These are phyloP conservation scores for Marvania coccoides DNA, from an alignment of 139 green algal species.

Conservation along the genomic window DNA sequence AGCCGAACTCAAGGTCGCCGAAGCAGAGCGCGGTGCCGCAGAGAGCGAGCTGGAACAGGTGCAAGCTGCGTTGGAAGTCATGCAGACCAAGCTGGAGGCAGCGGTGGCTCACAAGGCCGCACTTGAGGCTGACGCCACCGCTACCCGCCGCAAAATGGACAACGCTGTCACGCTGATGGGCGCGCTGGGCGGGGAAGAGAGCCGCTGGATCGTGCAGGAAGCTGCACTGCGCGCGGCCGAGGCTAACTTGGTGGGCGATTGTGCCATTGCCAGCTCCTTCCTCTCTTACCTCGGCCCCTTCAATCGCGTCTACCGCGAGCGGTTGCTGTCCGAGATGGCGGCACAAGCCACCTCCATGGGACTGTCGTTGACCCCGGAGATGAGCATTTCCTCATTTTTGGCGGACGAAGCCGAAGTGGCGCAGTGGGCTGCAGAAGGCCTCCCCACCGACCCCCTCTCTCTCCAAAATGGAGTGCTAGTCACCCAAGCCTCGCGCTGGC, in stretches of 20 bases:
- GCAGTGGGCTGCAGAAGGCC: constrained; percentile 82
- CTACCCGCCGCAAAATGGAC: constrained; percentile 86
- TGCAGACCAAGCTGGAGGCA: constrained; percentile 87
- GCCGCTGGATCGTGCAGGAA: constrained; percentile 79
- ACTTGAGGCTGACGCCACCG: constrained; percentile 81
- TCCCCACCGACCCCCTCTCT: constrained; percentile 88
- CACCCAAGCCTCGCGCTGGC: constrained; percentile 73
- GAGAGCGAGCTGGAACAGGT: constrained; percentile 84
- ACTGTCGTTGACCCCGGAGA: constrained; percentile 69
- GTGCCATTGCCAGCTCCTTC: constrained; percentile 53
- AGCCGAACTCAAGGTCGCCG: constrained; percentile 73
- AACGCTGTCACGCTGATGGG: constrained; percentile 78
- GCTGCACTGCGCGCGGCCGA: constrained; percentile 81
- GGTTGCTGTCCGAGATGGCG: constrained; percentile 81
- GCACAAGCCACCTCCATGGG: constrained; percentile 56
- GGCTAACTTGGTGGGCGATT: constrained; percentile 66
- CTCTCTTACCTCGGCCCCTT: constrained; percentile 90
- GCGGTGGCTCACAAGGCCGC: constrained; percentile 87
- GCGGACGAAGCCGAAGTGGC: constrained; percentile 83
- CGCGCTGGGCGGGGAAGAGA: constrained; percentile 87
- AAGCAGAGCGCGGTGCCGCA: constrained; percentile 69
- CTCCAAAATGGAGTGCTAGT: constrained; percentile 95
- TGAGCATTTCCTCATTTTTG: constrained; percentile 55
- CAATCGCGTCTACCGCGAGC: constrained; percentile 91
- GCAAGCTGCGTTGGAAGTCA: constrained; percentile 83